Percentiles rank a stretch among this genome's conserved stretches.
Conservation (phyloP, 176 grass and related monocot species). For the Zea luxurians region DNA sequence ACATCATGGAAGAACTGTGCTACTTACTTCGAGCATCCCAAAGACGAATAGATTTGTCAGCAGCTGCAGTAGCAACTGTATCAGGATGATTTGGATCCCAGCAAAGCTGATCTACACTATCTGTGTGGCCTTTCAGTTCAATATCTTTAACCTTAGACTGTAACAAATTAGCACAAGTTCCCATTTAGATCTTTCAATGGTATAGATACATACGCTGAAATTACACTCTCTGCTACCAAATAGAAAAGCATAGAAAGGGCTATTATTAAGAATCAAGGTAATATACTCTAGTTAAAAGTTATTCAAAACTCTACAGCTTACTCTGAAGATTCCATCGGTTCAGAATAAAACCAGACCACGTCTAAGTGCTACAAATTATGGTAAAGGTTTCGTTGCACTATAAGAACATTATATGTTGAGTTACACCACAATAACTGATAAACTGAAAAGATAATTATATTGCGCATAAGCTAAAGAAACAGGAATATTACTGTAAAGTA, state of each 20-base stretch:
- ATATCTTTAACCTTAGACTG: conserved; percentile 98
- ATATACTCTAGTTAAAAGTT: conserved; percentile 16
- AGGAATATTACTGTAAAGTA: conserved; percentile 22
- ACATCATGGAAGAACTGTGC: conserved; percentile 22
- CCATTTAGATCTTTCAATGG: conserved; percentile 6
- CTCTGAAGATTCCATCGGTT: neutral
- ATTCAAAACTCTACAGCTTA: conserved; percentile 22
- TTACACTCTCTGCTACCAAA: neutral
- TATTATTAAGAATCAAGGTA: conserved; percentile 15
- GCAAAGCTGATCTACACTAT: conserved; percentile 98
- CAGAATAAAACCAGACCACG: conserved; percentile 19
- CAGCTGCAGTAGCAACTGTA: conserved; percentile 94
- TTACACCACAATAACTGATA: conserved; percentile 13
- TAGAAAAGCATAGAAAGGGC: neutral
- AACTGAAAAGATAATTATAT: conserved; percentile 1
- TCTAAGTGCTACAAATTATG: neutral
- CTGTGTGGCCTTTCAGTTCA: conserved; percentile 96
- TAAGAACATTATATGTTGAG: neutral
- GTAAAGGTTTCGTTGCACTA: conserved; percentile 7
- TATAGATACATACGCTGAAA: conserved; percentile 9
- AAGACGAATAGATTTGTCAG: conserved; percentile 90
- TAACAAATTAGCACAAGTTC: conserved; percentile 34
- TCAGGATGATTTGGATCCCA: conserved; percentile 99
- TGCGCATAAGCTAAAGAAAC: neutral
- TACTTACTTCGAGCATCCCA: conserved; percentile 98